These are phyloP conservation scores for Thalassiosira exigua DNA, from an alignment of 352 stramenopile genomes.

Conservation along the genomic window DNA sequence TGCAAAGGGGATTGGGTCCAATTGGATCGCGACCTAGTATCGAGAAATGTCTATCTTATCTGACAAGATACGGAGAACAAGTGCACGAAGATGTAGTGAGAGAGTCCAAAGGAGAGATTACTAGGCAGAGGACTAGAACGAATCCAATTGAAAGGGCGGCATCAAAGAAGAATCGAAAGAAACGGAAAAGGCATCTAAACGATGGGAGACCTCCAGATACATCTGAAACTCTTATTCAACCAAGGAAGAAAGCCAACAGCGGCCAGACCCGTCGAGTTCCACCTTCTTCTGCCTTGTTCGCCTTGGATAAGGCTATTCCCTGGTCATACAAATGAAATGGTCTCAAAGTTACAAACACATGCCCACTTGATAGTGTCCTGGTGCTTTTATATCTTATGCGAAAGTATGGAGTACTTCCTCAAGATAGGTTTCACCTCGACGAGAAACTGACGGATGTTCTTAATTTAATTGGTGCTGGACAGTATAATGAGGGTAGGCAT, in stretches of 20 bases:
- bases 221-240: background rate
- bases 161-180: too few species aligned
- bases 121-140: constrained; percentile 2
- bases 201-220: background rate
- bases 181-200: background rate
- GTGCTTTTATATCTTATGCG: constrained; percentile 9
- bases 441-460: background rate
- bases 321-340: constrained; percentile 9
- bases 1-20: background rate
- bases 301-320: background rate
- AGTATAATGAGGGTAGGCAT: background rate
- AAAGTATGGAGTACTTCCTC: background rate
- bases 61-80: background rate
- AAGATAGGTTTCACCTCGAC: background rate
- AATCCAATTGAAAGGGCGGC: too few species aligned
- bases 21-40: background rate
- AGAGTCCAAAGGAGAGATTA: background rate
- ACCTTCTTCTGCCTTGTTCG: background rate
- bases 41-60: background rate
- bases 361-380: constrained; percentile 5
- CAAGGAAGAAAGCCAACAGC: background rate
- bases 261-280: too few species aligned
- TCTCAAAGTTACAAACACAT: constrained; percentile 13
- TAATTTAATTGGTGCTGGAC: background rate
- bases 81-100: background rate